Conservation (phyloP, 305 asterid species). For the Fraxinus albicans region DNA sequence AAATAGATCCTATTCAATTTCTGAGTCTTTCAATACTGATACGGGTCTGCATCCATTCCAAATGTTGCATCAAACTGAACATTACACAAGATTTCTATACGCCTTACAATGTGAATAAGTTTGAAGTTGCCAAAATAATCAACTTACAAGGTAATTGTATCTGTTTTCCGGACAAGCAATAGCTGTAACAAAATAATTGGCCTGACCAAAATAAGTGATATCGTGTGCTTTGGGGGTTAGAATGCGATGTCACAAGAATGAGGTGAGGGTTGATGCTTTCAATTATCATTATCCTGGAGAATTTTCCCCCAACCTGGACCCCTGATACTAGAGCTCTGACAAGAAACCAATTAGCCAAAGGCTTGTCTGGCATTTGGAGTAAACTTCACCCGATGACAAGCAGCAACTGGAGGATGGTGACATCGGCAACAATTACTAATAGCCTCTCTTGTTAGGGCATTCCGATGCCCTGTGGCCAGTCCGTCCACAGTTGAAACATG, state of each 20-base stretch:
- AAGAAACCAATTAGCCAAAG: conserved; percentile 21
- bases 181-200: conserved; percentile 1
- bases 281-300: conserved; percentile 13
- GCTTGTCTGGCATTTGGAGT: conserved; percentile 15
- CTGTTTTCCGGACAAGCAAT: neutral
- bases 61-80: neutral
- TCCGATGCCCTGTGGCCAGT: conserved; percentile 86
- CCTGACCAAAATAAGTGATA: neutral
- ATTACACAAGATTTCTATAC: conserved; percentile 13
- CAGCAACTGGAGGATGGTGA: conserved; percentile 18
- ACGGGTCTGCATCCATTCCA: neutral
- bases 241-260: neutral
- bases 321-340: conserved; percentile 8
- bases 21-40: neutral
- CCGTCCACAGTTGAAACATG: conserved; percentile 85
- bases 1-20: neutral
- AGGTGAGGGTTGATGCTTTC: conserved; percentile 1
- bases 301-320: conserved; percentile 14
- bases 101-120: conserved; percentile 19
- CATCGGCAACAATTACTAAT: conserved; percentile 22
- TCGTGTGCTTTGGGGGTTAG: neutral
- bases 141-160: conserved; percentile 11
- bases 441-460: conserved; percentile 70
- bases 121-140: conserved; percentile 20
- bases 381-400: neutral